These are phyloP conservation scores for Stylonectria norvegica DNA, from an alignment of 2,329 filamentous ascomycete genomes.

Conservation along the genomic window DNA sequence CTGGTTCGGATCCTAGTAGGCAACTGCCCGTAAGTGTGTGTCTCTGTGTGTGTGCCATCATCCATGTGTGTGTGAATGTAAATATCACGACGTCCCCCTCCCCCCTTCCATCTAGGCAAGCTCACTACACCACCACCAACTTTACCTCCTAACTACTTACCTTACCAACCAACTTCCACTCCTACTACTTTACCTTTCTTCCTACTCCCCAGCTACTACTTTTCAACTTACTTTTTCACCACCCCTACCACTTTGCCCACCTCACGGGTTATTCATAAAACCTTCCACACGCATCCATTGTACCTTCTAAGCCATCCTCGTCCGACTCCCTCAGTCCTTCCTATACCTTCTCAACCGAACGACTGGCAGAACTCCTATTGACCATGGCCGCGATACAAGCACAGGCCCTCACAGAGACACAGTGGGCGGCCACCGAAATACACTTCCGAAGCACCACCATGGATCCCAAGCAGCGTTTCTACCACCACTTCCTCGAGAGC, in stretches of 20 bases:
- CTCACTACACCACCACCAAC: neutral
- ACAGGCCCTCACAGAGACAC: conserved; percentile 16
- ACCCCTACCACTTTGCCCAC: neutral
- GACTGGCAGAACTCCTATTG: conserved; percentile 8
- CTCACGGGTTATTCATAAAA: neutral
- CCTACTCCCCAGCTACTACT: neutral
- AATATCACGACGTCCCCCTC: no score
- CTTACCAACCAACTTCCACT: neutral
- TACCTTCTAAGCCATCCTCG: neutral
- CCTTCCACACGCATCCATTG: neutral
- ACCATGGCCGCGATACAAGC: conserved; percentile 24
- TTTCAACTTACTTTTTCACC: neutral
- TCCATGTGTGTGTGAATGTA: neutral
- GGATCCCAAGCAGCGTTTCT: conserved; percentile 71
- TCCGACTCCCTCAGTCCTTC: neutral
- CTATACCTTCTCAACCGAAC: neutral
- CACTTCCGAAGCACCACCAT: conserved; percentile 27
- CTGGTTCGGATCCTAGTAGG: neutral
- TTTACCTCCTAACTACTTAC: neutral
- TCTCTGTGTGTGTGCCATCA: neutral
- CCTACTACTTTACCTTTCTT: neutral
- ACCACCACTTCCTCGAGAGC: conserved; percentile 76
- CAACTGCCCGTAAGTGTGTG: neutral
- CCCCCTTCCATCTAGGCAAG: no score
- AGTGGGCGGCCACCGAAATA: conserved; percentile 22